A percentile compares a stretch with the other conserved stretches of the same genome.
Conservation (phyloP, 2,329 filamentous ascomycete genomes). For the Claviceps capensis region DNA sequence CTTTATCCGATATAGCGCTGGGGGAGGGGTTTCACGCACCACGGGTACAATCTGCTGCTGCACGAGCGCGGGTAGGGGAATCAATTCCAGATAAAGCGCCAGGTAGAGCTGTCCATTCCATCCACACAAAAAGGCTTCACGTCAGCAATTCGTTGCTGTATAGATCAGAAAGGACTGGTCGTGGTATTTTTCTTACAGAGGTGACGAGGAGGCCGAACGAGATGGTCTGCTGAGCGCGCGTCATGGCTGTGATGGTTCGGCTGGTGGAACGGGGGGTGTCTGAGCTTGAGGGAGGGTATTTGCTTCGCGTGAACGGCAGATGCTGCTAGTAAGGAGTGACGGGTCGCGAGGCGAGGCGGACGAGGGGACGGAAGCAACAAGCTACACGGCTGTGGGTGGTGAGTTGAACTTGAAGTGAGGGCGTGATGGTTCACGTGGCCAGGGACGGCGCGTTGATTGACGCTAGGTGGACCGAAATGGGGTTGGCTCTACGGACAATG, state of each 20-base stretch:
- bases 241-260: constrained; percentile 50
- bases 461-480: too few species aligned
- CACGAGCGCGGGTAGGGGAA: constrained; percentile 64
- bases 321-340: too few species aligned
- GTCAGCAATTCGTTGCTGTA: too few species aligned
- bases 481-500: too few species aligned
- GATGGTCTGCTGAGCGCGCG: constrained; percentile 84
- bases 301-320: background rate
- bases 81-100: constrained; percentile 67
- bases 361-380: too few species aligned
- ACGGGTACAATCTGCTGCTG: constrained; percentile 79
- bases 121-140: too few species aligned
- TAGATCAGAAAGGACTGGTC: background rate
- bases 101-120: constrained; percentile 59
- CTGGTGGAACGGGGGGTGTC: background rate
- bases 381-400: too few species aligned
- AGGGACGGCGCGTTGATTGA: too few species aligned
- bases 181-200: constrained; percentile 45
- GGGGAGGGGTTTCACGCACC: constrained; percentile 41
- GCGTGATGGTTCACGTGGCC: too few species aligned
- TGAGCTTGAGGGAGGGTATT: background rate
- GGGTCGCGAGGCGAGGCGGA: too few species aligned
- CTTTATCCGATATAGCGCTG: background rate
- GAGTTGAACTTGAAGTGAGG: too few species aligned
- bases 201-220: constrained; percentile 77